phyloP scores from a whole-genome alignment of 2,329 filamentous ascomycete species.

The Byssothecium circinans region DNA sequence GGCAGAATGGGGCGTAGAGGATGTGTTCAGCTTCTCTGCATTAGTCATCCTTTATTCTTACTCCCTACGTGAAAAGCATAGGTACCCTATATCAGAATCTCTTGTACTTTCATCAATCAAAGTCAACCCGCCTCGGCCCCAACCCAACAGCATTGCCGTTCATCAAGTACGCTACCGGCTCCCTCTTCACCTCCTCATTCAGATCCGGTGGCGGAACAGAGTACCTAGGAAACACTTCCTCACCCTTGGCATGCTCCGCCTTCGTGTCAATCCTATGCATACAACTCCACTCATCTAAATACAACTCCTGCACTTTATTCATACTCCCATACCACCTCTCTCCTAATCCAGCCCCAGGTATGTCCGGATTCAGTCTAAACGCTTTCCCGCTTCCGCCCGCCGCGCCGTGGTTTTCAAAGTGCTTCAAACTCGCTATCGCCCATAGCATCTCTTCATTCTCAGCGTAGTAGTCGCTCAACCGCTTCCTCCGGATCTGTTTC shows the following conservation, averaged over 20 bases:
- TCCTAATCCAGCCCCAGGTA: constrained; percentile 34
- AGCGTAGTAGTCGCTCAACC: constrained; percentile 27
- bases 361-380: constrained; percentile 21
- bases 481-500: constrained; percentile 25
- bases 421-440: constrained; percentile 30
- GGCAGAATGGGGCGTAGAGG: too few relatives aligned
- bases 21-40: too few relatives aligned
- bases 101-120: neutral
- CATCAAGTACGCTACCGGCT: neutral
- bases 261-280: constrained; percentile 36
- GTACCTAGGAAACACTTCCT: constrained; percentile 4
- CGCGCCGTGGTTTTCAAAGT: constrained; percentile 24
- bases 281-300: constrained; percentile 38
- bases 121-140: too few relatives aligned
- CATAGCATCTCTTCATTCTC: constrained; percentile 32
- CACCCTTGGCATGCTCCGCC: constrained; percentile 18
- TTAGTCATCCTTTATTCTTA: too few relatives aligned
- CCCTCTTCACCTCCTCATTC: neutral
- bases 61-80: too few relatives aligned
- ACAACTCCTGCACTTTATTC: constrained; percentile 32
- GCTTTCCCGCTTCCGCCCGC: constrained; percentile 12
- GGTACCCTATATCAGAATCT: too few relatives aligned
- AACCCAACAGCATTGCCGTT: too few relatives aligned
- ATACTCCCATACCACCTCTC: constrained; percentile 35
- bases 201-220: constrained; percentile 6